phyloP scores from a whole-genome alignment of 345 rosid species.

The Citrus sp. region DNA sequence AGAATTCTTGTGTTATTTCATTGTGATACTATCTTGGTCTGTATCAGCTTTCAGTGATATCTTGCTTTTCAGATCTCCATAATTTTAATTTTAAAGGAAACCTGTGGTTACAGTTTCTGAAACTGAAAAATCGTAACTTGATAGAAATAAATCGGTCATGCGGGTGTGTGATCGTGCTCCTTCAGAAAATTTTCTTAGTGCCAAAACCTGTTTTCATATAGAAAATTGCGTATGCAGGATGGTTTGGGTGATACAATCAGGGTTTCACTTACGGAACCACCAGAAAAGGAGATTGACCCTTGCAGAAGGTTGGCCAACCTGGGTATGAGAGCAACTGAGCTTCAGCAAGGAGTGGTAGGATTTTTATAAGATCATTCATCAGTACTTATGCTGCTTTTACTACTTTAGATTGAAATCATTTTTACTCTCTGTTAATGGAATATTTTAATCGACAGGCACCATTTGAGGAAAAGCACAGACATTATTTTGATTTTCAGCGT shows the following conservation, averaged over 20 bases:
- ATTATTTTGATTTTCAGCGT: conserved; percentile 82
- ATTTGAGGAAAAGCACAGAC: conserved; percentile 95
- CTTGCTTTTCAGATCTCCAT: neutral
- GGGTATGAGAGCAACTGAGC: conserved; percentile 74
- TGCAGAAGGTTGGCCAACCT: conserved; percentile 88
- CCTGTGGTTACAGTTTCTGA: neutral
- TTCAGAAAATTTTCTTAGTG: neutral
- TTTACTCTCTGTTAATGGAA: conserved; percentile 4
- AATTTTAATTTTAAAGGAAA: neutral
- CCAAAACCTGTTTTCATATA: neutral
- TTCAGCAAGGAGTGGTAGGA: conserved; percentile 93
- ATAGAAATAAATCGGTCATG: neutral
- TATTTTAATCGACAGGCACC: conserved; percentile 54
- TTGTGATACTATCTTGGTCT: neutral
- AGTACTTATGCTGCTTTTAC: conserved; percentile 9
- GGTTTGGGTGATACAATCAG: conserved; percentile 98
- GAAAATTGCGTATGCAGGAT: conserved; percentile 52
- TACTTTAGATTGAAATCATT: no score
- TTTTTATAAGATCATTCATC: conserved; percentile 12
- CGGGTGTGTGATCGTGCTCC: neutral
- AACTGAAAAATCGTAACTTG: neutral
- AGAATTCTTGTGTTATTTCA: neutral
- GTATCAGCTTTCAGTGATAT: neutral
- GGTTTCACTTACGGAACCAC: conserved; percentile 93
- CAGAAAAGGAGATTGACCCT: conserved; percentile 97